Evolutionary conservation across 139 green algal species (phyloP).

Genomic region (Chlamydomonas schloesseri): DNA sequence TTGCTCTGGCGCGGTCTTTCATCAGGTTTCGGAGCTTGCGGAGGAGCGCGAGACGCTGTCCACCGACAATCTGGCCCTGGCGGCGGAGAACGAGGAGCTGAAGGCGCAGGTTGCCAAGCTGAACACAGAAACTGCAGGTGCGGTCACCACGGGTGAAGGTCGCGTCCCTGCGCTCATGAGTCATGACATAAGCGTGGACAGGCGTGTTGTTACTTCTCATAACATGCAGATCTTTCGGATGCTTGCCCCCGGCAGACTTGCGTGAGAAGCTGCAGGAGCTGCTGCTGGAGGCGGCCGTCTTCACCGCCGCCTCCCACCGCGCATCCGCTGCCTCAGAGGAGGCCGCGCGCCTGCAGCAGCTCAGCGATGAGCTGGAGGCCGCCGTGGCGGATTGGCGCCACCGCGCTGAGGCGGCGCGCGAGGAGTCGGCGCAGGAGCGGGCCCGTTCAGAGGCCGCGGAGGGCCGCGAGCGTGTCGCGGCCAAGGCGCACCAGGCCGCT

Average conservation of each 20-base stretch:
- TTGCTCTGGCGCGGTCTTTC: too few species aligned
- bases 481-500: background rate
- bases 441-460: background rate
- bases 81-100: constrained; percentile 21
- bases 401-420: background rate
- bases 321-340: background rate
- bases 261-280: constrained; percentile 4
- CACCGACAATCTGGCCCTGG: constrained; percentile 15
- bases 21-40: constrained; percentile 2
- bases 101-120: background rate
- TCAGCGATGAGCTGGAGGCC: background rate
- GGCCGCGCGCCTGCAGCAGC: background rate
- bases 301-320: constrained; percentile 5
- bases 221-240: too few species aligned
- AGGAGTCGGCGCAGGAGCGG: background rate
- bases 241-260: background rate
- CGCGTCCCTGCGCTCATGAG: too few species aligned
- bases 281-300: background rate
- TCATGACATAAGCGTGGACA: too few species aligned
- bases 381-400: background rate
- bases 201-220: too few species aligned
- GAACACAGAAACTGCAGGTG: background rate
- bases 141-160: too few species aligned
- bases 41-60: constrained; percentile 11
- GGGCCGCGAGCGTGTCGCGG: background rate